Percentiles rank a stretch among this genome's conserved stretches.
These are phyloP conservation scores for Trametes villosa DNA, from an alignment of 768 basidiomycete genomes.

Conservation along the genomic window DNA sequence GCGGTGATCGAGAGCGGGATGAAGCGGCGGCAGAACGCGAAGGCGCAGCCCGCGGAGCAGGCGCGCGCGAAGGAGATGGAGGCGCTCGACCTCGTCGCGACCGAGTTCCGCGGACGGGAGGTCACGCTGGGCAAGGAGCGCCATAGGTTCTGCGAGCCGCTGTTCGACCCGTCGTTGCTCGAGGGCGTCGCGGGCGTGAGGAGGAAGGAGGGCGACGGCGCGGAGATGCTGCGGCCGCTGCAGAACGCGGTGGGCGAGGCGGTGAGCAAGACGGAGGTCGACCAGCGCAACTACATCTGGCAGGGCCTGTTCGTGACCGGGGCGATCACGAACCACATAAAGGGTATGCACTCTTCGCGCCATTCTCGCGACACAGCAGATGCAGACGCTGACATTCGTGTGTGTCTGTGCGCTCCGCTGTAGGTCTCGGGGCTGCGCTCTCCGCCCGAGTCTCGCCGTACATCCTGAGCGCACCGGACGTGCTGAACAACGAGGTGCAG, in stretches of 20 bases:
- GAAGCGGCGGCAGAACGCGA: conserved; percentile 75
- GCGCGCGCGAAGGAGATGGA: conserved; percentile 83
- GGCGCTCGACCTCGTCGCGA: conserved; percentile 78
- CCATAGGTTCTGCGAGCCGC: conserved; percentile 89
- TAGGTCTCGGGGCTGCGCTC: conserved; percentile 53
- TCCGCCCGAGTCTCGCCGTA: conserved; percentile 72
- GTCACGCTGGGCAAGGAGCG: conserved; percentile 85
- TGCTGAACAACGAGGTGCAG: conserved; percentile 68
- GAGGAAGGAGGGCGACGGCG: conserved; percentile 15
- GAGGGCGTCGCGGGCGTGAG: conserved; percentile 27
- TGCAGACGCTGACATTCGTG: neutral
- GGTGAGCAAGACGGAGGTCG: conserved; percentile 62
- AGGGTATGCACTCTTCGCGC: conserved; percentile 48
- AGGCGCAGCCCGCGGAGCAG: conserved; percentile 77
- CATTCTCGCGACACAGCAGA: neutral
- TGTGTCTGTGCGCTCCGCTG: too few species aligned
- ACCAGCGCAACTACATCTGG: conserved; percentile 75
- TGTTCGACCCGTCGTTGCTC: conserved; percentile 75
- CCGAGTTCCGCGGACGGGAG: conserved; percentile 71
- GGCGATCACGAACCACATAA: conserved; percentile 69
- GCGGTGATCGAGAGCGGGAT: conserved; percentile 85
- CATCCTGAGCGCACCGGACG: conserved; percentile 61
- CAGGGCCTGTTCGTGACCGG: conserved; percentile 83
- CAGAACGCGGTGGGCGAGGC: conserved; percentile 72
- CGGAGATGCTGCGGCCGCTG: conserved; percentile 28